Evolutionary conservation across 768 basidiomycete species (phyloP).

Genomic region (Clavaria fumosa): DNA sequence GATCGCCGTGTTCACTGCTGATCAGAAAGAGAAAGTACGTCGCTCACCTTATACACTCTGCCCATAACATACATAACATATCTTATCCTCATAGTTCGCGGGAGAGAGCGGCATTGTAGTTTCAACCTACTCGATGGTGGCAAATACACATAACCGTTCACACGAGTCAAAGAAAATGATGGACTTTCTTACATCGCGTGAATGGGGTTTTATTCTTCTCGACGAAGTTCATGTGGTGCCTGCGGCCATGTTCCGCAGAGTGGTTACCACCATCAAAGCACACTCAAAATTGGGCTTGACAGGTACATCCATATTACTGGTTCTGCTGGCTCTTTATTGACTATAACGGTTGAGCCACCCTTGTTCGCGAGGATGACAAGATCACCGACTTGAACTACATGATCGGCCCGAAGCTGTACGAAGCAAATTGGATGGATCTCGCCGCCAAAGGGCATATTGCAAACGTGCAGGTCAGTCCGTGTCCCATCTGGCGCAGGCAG

Average conservation of each 20-base stretch:
- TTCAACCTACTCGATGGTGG: slow-evolving; percentile 99
- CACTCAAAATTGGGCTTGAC: slow-evolving; percentile 97
- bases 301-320: slow-evolving; percentile 31
- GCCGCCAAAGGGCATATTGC: slow-evolving; percentile 99
- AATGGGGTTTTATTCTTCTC: slow-evolving; percentile 96
- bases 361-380: slow-evolving; percentile 98
- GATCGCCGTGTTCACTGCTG: slow-evolving; percentile 94
- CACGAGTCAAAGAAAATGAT: slow-evolving; percentile 99
- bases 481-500: slow-evolving; percentile 1
- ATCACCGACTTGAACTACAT: slow-evolving; percentile 97
- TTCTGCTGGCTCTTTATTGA: slow-evolving; percentile 1
- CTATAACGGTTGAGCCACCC: slow-evolving; percentile 50
- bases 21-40: slow-evolving; percentile 88
- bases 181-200: slow-evolving; percentile 95
- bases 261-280: slow-evolving; percentile 96
- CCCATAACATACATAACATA: not conserved
- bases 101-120: slow-evolving; percentile 97
- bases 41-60: slow-evolving; percentile 2
- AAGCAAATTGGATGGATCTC: slow-evolving; percentile 99
- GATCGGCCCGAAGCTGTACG: slow-evolving; percentile 98
- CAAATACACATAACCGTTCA: slow-evolving; percentile 96
- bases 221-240: slow-evolving; percentile 99
- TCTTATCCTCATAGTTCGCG: slow-evolving; percentile 48
- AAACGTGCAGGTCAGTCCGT: slow-evolving; percentile 78
- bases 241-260: slow-evolving; percentile 95